Evolutionary conservation across 352 stramenopile species (phyloP).

Genomic region (Pythium brachiatum): DNA sequence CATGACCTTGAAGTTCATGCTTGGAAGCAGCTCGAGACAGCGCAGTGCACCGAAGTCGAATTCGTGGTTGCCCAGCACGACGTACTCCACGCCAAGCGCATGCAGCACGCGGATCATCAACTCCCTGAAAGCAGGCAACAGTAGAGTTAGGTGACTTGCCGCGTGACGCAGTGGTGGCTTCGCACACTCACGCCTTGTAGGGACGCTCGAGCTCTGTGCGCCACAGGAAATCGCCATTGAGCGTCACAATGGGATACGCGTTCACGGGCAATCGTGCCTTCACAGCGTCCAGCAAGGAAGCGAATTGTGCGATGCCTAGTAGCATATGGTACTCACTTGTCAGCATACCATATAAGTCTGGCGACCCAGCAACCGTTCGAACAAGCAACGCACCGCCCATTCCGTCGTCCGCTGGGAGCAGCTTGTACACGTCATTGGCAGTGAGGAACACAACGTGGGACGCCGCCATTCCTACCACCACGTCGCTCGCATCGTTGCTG

Average conservation of each 20-base stretch:
- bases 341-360: too few species aligned
- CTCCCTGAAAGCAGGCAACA: constrained; percentile 27
- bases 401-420: constrained; percentile 19
- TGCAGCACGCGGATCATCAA: constrained; percentile 55
- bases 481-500: too few species aligned
- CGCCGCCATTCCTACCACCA: background rate
- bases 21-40: constrained; percentile 33
- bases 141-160: constrained; percentile 61
- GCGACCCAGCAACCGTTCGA: too few species aligned
- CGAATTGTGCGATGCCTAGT: constrained; percentile 19
- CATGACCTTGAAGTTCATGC: background rate
- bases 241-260: constrained; percentile 45
- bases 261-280: constrained; percentile 1
- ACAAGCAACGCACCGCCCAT: constrained; percentile 3
- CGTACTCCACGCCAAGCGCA: constrained; percentile 47
- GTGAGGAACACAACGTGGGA: constrained; percentile 19
- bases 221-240: constrained; percentile 78
- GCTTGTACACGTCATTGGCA: constrained; percentile 23
- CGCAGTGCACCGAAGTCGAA: constrained; percentile 72
- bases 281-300: constrained; percentile 18
- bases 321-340: too few species aligned
- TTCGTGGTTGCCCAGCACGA: constrained; percentile 78
- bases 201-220: constrained; percentile 42
- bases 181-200: constrained; percentile 28
- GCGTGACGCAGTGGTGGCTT: too few species aligned